Conservation (phyloP, 371 early-diverging fungal genomes). For the Mucor lusitanicus region DNA sequence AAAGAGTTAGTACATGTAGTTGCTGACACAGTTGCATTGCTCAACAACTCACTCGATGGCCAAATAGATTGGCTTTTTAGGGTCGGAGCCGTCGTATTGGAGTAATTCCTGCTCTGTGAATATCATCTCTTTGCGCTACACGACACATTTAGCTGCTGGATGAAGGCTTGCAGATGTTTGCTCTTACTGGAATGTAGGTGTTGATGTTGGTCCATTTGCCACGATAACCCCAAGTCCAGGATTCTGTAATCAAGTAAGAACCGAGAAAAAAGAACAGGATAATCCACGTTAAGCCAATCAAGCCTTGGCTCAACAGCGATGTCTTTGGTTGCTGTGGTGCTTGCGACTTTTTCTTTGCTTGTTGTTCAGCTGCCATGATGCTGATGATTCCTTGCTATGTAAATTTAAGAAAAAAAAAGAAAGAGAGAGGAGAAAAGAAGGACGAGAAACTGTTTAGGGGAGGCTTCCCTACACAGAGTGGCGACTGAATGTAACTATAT, state of each 20-base stretch:
- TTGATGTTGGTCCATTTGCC: slow-evolving; percentile 77
- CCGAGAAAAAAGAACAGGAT: slow-evolving; percentile 55
- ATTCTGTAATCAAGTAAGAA: slow-evolving; percentile 77
- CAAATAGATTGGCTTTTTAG: slow-evolving; percentile 79
- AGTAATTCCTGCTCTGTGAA: slow-evolving; percentile 80
- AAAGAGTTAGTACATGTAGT: not conserved
- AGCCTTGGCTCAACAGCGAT: slow-evolving; percentile 22
- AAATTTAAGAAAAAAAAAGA: not conserved
- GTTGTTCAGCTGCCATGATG: not conserved
- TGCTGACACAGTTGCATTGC: not conserved
- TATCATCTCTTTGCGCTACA: slow-evolving; percentile 52
- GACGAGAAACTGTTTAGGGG: not conserved
- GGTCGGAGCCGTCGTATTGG: slow-evolving; percentile 80
- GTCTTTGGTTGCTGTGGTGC: not conserved
- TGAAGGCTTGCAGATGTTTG: not conserved
- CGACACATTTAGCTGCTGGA: not conserved
- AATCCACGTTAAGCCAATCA: slow-evolving; percentile 32
- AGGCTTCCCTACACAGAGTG: not conserved
- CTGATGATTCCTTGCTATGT: not conserved
- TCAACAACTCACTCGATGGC: slow-evolving; percentile 73
- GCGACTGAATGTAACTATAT: not conserved
- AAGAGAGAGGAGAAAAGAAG: slow-evolving; percentile 4
- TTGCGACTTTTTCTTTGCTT: not conserved
- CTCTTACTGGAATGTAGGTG: slow-evolving; percentile 66
- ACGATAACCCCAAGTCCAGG: slow-evolving; percentile 77